Base-by-base conservation (phyloP, 139 green algal genomes). In the Dunaliella primolecta region DNA sequence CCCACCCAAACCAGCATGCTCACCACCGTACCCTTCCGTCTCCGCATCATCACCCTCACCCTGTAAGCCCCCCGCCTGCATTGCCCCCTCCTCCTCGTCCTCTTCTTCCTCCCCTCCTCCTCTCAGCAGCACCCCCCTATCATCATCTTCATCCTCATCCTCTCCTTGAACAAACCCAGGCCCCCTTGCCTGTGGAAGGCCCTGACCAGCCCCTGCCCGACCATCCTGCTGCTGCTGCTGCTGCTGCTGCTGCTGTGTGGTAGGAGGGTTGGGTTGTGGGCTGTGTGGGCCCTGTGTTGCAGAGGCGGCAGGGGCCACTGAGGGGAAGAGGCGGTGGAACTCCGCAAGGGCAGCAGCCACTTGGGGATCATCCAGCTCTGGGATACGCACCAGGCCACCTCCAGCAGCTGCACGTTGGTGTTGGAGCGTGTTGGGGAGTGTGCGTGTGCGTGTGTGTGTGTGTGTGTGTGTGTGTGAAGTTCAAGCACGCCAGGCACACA, bases 261-360 rank as follows among this genome's bases (percentile, higher is more conserved):
- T 15, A 15, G 7, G 46, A 7, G 46, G 46, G 46, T 15, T 64
- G 46, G 46, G 46, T 64, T 64, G 46, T 64, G 46, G 7, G 46
- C 46, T 64, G 46, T 7, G 46, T 15, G 46, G 46, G 46, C 46
- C 46, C 46, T 64, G 46, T 64, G 46, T 64, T 64, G 46, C 46
- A 64, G 46, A 25, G 46, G 15, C 46, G 46, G 46, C 46, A 64
- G 46, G 46, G 46, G n/a, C n/a, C n/a, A n/a, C 70, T 77, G 70
- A 80, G 75, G 75, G 75, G 75, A 80, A 80, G n/a, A 80, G 75
- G 75, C 75, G 75, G 7, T 80, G 75, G 75, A 80, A 80, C 30
- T 80, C n/a, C 2, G 75, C 75, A 11, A 80, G 75, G 75, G 75
- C 75, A n/a, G 75, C 29, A 1, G 11, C 75, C 29, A 80, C 30